Percentiles rank a stretch among this genome's conserved stretches.
These are phyloP conservation scores for Panicum virgatum DNA, from an alignment of 202 grass and related monocot species.

Conservation along the genomic window DNA sequence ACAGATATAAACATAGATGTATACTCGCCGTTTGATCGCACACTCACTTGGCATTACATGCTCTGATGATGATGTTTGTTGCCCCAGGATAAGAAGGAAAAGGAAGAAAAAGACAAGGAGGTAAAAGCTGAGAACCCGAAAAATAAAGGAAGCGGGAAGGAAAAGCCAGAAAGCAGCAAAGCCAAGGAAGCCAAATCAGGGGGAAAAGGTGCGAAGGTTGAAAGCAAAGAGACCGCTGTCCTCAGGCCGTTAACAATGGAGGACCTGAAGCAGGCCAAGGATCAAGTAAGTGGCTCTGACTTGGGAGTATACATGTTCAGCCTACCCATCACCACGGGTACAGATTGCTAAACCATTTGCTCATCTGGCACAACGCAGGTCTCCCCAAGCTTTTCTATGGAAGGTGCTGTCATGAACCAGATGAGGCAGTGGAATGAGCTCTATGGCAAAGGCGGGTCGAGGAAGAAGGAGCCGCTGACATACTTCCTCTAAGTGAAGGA, in stretches of 20 bases:
- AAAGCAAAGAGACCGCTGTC: slow-evolving; percentile 17
- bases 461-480: slow-evolving; percentile 66
- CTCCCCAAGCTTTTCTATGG: slow-evolving; percentile 62
- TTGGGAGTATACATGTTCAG: neutral
- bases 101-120: slow-evolving; percentile 11
- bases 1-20: neutral
- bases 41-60: neutral
- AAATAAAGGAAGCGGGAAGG: neutral
- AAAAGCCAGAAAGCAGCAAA: slow-evolving; percentile 2
- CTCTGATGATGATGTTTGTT: slow-evolving; percentile 15
- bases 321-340: neutral
- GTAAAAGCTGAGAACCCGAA: neutral
- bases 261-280: slow-evolving; percentile 82
- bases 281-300: slow-evolving; percentile 52
- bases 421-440: slow-evolving; percentile 88
- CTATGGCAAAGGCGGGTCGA: slow-evolving; percentile 86
- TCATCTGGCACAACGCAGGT: slow-evolving; percentile 47
- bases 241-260: slow-evolving; percentile 88
- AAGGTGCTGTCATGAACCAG: slow-evolving; percentile 59
- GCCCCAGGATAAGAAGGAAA: slow-evolving; percentile 48
- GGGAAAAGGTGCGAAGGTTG: slow-evolving; percentile 14
- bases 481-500: slow-evolving; percentile 79
- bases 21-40: neutral
- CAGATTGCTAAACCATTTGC: slow-evolving; percentile 13
- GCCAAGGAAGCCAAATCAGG: slow-evolving; percentile 24